These are phyloP conservation scores for Arctium lappa DNA, from an alignment of 129 eudicot genomes.

Conservation along the genomic window DNA sequence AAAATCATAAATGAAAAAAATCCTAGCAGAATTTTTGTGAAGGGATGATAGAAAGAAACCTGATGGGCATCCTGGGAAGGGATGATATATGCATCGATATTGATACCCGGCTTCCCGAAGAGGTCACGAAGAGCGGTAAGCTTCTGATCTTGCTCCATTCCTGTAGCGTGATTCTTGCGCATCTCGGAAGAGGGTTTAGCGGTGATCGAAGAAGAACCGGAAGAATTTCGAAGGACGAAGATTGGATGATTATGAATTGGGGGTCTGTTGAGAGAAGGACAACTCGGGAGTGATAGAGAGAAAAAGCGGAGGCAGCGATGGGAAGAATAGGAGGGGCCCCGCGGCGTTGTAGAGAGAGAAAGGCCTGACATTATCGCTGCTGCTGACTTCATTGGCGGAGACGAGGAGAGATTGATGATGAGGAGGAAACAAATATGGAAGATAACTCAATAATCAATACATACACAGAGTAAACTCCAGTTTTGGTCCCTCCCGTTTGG, in stretches of 20 bases:
- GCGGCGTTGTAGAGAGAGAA: constrained; percentile 36
- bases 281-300: constrained; percentile 34
- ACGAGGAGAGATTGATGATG: not conserved
- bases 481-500: too few relatives aligned
- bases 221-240: constrained; percentile 36
- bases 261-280: constrained; percentile 30
- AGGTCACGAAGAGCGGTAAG: constrained; percentile 64
- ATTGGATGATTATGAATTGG: constrained; percentile 7
- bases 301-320: constrained; percentile 25
- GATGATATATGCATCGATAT: constrained; percentile 80
- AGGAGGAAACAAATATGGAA: not conserved
- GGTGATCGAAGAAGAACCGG: constrained; percentile 67
- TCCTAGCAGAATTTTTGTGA: not conserved
- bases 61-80: constrained; percentile 99
- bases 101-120: constrained; percentile 57
- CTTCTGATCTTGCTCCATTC: constrained; percentile 52
- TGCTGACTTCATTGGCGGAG: constrained; percentile 21
- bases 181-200: constrained; percentile 87
- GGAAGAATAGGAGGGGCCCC: constrained; percentile 24
- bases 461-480: too few relatives aligned
- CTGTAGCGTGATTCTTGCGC: constrained; percentile 22
- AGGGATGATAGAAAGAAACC: constrained; percentile 33
- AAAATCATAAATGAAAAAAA: not conserved
- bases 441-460: constrained; percentile 4
- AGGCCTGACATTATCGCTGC: constrained; percentile 32